Evolutionary conservation across 371 early-diverging fungal species (phyloP).

Genomic region (Paraphysoderma sedebokerense): DNA sequence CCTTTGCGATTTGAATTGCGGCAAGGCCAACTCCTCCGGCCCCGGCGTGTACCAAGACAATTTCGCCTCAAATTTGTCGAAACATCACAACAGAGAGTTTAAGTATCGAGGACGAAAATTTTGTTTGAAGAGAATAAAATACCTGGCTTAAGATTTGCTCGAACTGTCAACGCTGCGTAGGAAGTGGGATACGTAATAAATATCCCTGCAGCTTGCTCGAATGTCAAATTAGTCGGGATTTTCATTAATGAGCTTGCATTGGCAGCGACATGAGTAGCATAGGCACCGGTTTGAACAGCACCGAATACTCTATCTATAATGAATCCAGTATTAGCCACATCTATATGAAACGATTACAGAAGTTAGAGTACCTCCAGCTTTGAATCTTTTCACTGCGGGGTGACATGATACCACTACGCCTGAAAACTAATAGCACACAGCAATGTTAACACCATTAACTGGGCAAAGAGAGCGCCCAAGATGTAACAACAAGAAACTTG

Average conservation of each 20-base stretch:
- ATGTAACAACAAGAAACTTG: no score
- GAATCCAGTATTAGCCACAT: background rate
- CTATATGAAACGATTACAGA: background rate
- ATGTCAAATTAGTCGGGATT: slow-evolving; percentile 47
- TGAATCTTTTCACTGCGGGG: slow-evolving; percentile 18
- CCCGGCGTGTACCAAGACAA: slow-evolving; percentile 62
- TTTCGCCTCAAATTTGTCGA: no score
- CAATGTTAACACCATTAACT: no score
- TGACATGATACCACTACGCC: slow-evolving; percentile 26
- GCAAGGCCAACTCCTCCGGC: slow-evolving; percentile 41
- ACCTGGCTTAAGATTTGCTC: slow-evolving; percentile 45
- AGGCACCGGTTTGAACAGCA: slow-evolving; percentile 28
- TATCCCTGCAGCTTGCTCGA: slow-evolving; percentile 61
- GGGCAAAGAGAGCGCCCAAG: no score
- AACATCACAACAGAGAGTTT: no score
- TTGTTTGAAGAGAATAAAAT: no score
- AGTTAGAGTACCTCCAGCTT: slow-evolving; percentile 27
- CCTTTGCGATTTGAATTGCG: slow-evolving; percentile 21
- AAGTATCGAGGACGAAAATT: no score
- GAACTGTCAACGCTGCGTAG: slow-evolving; percentile 50
- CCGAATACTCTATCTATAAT: slow-evolving; percentile 54
- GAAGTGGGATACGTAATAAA: slow-evolving; percentile 68
- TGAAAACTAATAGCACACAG: no score
- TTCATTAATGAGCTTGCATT: slow-evolving; percentile 24
- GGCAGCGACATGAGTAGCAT: slow-evolving; percentile 47